Percentiles rank a stretch among this genome's conserved stretches.
These are phyloP conservation scores for Pecoramyces ruminantium DNA, from an alignment of 192 early-diverging fungal species.

Conservation along the genomic window DNA sequence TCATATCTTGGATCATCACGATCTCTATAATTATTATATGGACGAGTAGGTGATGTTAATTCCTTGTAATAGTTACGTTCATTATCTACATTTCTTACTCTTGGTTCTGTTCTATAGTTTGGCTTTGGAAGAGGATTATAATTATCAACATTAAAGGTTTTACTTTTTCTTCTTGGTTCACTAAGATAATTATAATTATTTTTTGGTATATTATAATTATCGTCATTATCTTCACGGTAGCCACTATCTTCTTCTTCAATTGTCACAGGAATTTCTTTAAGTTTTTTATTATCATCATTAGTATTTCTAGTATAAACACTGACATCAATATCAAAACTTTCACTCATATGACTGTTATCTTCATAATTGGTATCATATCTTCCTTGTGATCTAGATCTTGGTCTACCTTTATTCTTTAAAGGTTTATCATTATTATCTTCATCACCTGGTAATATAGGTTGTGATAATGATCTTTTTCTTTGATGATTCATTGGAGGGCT, in stretches of 20 bases:
- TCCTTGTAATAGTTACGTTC: no score
- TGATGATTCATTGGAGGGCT: not conserved
- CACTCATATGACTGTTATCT: not conserved
- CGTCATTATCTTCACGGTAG: not conserved
- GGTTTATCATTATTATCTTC: fast-evolving
- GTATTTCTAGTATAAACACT: no score
- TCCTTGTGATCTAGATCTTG: not conserved
- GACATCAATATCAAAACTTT: not conserved
- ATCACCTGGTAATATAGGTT: not conserved
- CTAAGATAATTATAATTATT: not conserved
- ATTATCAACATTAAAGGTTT: not conserved
- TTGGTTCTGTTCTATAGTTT: not conserved
- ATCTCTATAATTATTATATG: no score
- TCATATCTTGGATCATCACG: no score
- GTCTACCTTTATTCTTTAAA: not conserved
- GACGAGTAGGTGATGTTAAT: no score
- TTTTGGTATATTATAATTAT: not conserved
- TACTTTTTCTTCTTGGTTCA: not conserved
- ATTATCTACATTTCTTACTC: not conserved
- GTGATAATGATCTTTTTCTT: not conserved
- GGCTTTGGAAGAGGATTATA: not conserved
- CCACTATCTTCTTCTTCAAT: no score
- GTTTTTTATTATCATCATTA: no score
- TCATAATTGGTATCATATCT: not conserved
- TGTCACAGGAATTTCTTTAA: no score